Evolutionary conservation across 1,284 basidiomycete species (phyloP).

Genomic region (Microstroma glucosiphilum): DNA sequence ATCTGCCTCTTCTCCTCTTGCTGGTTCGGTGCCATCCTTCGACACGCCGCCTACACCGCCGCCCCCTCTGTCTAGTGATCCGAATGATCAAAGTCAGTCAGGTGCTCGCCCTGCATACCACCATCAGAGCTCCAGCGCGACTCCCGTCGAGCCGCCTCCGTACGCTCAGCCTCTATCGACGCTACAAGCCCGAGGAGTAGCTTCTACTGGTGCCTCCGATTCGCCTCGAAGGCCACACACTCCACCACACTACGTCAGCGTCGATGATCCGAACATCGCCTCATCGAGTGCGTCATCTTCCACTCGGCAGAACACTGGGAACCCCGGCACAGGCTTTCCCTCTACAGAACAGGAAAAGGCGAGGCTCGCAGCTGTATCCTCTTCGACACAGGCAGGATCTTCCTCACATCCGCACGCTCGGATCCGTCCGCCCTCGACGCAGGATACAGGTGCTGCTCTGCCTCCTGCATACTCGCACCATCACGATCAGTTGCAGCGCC

Average conservation of each 20-base stretch:
- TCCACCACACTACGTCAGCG: not conserved
- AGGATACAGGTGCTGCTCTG: no score
- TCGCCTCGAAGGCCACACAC: not conserved
- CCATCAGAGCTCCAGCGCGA: not conserved
- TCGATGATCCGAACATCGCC: not conserved
- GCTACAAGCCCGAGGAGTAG: not conserved
- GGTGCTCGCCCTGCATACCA: not conserved
- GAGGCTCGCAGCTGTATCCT: not conserved
- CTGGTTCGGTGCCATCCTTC: no score
- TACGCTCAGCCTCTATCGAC: conserved; percentile 4
- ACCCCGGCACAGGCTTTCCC: conserved; percentile 14
- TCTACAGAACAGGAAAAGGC: conserved; percentile 7
- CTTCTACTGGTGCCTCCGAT: not conserved
- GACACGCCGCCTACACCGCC: not conserved
- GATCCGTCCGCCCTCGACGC: no score
- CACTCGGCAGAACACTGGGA: not conserved
- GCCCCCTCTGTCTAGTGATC: not conserved
- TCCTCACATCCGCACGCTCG: no score
- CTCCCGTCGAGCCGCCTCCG: conserved; percentile 4
- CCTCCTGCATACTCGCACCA: no score
- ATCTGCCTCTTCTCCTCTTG: not conserved
- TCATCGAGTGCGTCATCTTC: not conserved
- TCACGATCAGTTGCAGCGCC: no score
- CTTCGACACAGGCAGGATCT: not conserved
- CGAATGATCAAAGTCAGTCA: not conserved